Evolutionary conservation across 768 basidiomycete species (phyloP).

Genomic region (Boletus coccyginus): DNA sequence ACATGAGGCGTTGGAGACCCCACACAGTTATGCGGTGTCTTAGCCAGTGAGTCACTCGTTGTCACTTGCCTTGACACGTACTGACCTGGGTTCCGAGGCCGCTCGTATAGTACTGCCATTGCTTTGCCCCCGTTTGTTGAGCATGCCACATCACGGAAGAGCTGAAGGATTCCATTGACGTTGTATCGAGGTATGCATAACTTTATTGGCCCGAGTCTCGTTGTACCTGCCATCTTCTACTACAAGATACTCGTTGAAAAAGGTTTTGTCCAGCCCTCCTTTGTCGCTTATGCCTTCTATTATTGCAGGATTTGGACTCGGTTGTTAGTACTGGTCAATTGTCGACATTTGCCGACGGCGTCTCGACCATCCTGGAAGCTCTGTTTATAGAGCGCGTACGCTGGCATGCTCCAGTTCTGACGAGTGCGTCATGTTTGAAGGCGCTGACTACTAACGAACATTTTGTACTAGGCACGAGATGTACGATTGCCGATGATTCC

Average conservation of each 20-base stretch:
- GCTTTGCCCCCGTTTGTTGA: slow-evolving; percentile 9
- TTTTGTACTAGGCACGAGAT: slow-evolving; percentile 5
- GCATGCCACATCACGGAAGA: slow-evolving; percentile 10
- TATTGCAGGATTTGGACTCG: slow-evolving; percentile 24
- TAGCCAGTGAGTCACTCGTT: slow-evolving; percentile 13
- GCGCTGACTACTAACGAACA: not conserved
- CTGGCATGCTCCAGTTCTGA: slow-evolving; percentile 18
- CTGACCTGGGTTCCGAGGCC: slow-evolving; percentile 2
- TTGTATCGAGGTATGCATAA: slow-evolving; percentile 11
- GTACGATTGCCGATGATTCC: slow-evolving; percentile 15
- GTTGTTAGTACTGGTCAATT: slow-evolving; percentile 23
- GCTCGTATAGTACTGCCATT: slow-evolving; percentile 16
- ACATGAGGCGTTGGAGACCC: not conserved
- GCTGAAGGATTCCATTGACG: slow-evolving; percentile 9
- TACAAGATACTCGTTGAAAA: not conserved
- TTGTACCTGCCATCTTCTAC: slow-evolving; percentile 20
- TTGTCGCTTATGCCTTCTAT: slow-evolving; percentile 12
- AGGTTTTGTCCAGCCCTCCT: slow-evolving; percentile 9
- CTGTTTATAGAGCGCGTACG: slow-evolving; percentile 23
- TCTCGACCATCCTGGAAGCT: slow-evolving; percentile 27
- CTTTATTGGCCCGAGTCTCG: not conserved
- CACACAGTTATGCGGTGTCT: slow-evolving; percentile 2
- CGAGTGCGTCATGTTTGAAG: not conserved
- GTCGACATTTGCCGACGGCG: slow-evolving; percentile 25
- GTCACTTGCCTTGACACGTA: not conserved